phyloP scores from a whole-genome alignment of 2,329 filamentous ascomycete species.

The Aspergillus brunneoviolaceus region DNA sequence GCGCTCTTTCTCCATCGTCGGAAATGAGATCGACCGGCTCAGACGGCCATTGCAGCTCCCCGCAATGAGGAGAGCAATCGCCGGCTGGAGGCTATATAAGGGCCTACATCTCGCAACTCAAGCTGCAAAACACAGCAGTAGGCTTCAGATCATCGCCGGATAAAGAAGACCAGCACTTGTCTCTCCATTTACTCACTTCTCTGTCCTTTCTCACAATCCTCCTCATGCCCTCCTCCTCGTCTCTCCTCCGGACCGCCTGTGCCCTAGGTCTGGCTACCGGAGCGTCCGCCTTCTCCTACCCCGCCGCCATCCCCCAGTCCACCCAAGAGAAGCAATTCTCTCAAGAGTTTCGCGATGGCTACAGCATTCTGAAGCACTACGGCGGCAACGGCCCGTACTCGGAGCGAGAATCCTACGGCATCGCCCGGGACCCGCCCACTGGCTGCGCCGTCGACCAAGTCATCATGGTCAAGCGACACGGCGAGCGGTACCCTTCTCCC shows the following conservation, averaged over 20 bases:
- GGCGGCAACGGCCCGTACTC: conserved; percentile 23
- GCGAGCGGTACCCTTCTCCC: conserved; percentile 23
- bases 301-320: neutral
- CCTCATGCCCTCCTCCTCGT: neutral
- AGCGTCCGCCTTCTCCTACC: conserved; percentile 2
- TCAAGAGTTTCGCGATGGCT: conserved; percentile 19
- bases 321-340: conserved; percentile 10
- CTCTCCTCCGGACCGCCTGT: neutral
- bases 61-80: neutral
- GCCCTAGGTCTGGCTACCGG: neutral
- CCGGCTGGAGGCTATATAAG: neutral
- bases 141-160: neutral
- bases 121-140: neutral
- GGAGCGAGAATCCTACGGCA: conserved; percentile 18
- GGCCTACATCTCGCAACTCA: neutral
- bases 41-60: neutral
- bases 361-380: conserved; percentile 23
- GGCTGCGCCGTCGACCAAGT: conserved; percentile 25
- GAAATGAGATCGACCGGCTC: neutral
- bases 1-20: neutral
- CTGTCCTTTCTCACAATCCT: neutral
- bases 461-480: conserved; percentile 24
- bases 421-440: conserved; percentile 20
- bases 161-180: neutral
- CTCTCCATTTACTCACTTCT: neutral